Conservation (phyloP, 116 monocot species). For the Iris pallida region DNA sequence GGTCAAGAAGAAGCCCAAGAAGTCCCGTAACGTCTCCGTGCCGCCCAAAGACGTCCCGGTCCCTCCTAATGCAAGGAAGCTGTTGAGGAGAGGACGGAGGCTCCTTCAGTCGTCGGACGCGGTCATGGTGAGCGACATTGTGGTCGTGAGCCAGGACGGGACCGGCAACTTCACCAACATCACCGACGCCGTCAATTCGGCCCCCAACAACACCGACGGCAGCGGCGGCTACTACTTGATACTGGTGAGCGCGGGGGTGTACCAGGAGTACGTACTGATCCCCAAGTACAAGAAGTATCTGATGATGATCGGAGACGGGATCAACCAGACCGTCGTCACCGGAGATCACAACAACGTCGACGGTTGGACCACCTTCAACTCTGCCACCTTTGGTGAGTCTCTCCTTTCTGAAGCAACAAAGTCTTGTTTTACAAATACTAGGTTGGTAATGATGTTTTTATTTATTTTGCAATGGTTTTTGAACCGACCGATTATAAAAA, state of each 20-base stretch:
- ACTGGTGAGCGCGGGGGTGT: conserved; percentile 2
- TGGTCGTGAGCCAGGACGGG: conserved; percentile 14
- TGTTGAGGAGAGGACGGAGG: conserved; percentile 17
- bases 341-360: conserved; percentile 14
- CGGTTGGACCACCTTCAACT: conserved; percentile 24
- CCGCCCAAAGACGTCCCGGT: neutral
- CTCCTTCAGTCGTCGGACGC: conserved; percentile 15
- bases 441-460: too few relatives aligned
- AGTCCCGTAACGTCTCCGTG: neutral
- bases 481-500: too few relatives aligned
- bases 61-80: neutral
- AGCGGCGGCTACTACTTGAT: conserved; percentile 15
- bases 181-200: conserved; percentile 7
- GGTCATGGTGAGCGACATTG: conserved; percentile 12
- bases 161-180: conserved; percentile 11
- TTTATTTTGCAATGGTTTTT: too few relatives aligned
- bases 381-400: conserved; percentile 18
- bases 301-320: conserved; percentile 21
- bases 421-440: too few relatives aligned
- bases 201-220: conserved; percentile 12
- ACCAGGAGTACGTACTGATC: conserved; percentile 15
- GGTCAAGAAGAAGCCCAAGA: conserved; percentile 10
- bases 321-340: conserved; percentile 15
- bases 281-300: conserved; percentile 16
- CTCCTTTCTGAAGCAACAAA: too few relatives aligned